A percentile compares a stretch with the other conserved stretches of the same genome.
Conservation (phyloP, 225 moss, liverwort and hornwort species). For the Bryum argenteum region DNA sequence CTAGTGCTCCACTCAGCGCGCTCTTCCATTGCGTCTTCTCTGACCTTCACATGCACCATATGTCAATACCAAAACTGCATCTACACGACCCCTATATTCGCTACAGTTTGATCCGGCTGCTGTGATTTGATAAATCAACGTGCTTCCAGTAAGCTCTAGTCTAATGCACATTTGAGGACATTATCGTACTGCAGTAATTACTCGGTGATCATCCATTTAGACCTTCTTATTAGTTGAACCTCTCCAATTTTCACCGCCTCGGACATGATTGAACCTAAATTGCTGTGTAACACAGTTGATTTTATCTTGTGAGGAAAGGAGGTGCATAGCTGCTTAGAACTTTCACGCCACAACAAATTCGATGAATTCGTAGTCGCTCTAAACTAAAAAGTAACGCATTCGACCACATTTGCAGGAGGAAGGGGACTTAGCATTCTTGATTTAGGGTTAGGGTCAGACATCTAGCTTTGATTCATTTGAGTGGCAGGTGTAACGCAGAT, state of each 20-base stretch:
- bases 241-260: not conserved
- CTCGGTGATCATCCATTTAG: no score
- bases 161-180: no score
- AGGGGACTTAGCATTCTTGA: not conserved
- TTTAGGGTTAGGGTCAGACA: slow-evolving; percentile 11
- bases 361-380: not conserved
- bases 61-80: not conserved
- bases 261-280: not conserved
- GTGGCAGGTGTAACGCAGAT: not conserved
- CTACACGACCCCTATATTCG: no score
- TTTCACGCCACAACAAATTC: not conserved
- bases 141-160: no score
- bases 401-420: not conserved
- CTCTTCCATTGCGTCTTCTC: slow-evolving; percentile 87
- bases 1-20: slow-evolving; percentile 85
- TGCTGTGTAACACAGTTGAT: not conserved
- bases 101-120: no score
- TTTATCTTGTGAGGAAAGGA: not conserved
- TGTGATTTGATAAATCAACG: no score
- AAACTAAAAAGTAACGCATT: not conserved
- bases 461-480: not conserved
- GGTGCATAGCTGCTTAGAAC: not conserved
- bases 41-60: slow-evolving; percentile 61
- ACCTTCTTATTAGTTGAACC: no score
- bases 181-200: no score